Evolutionary conservation across 495 filamentous ascomycete species (phyloP).

Genomic region (Cenococcum geophilum): DNA sequence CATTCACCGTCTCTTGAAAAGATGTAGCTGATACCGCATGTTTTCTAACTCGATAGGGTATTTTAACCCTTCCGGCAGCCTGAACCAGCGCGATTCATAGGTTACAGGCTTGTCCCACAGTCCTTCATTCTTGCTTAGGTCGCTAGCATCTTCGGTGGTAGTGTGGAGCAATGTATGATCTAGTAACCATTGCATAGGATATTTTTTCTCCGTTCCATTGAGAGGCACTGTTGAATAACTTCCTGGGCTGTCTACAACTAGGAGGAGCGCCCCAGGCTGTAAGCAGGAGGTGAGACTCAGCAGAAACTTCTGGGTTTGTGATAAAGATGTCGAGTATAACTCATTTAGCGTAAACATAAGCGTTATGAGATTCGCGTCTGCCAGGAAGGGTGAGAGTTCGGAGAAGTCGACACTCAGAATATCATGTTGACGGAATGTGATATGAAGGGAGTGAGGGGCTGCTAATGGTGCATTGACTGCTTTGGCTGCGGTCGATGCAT

Average conservation of each 20-base stretch:
- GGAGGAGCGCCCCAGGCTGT: slow-evolving; percentile 55
- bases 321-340: slow-evolving; percentile 71
- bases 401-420: slow-evolving; percentile 49
- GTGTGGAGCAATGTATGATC: slow-evolving; percentile 65
- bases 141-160: neutral
- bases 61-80: slow-evolving; percentile 56
- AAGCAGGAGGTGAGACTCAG: slow-evolving; percentile 54
- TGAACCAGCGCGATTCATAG: slow-evolving; percentile 79
- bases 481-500: slow-evolving; percentile 49
- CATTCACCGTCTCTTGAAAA: slow-evolving; percentile 46
- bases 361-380: slow-evolving; percentile 55
- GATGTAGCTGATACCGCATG: slow-evolving; percentile 88
- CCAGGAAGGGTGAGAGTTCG: slow-evolving; percentile 41
- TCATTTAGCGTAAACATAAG: slow-evolving; percentile 97
- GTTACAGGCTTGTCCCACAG: slow-evolving; percentile 65
- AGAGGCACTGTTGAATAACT: slow-evolving; percentile 77
- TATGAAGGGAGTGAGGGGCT: slow-evolving; percentile 16
- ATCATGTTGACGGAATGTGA: slow-evolving; percentile 54
- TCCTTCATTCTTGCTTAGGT: slow-evolving; percentile 14
- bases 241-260: slow-evolving; percentile 89
- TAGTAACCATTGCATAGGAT: slow-evolving; percentile 90
- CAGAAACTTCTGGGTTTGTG: slow-evolving; percentile 68
- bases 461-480: slow-evolving; percentile 44
- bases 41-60: slow-evolving; percentile 88
- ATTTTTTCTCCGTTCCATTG: slow-evolving; percentile 54